Evolutionary conservation across 139 green algal species (phyloP), one percentile per base, ranked within the genome.

Genomic region (Micromonas pusilla): DNA sequence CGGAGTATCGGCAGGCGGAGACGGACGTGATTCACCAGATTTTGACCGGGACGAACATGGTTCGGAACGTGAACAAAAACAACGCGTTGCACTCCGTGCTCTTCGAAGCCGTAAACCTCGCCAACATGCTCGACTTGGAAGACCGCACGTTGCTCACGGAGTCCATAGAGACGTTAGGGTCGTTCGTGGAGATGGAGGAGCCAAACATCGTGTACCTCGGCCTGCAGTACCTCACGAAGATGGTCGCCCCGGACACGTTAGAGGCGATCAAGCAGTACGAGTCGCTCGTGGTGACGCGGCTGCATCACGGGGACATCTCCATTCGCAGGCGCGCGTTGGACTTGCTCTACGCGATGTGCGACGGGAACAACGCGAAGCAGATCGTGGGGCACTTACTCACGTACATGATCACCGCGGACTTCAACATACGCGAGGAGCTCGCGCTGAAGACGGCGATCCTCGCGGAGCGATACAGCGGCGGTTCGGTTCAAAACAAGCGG

Each of bases 391-490:
- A 97, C 84, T 81, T 89, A 33, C 78, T 88, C 9, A 79, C 83
- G 37, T 96, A 96, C 79, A 83, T 98, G 52, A 84, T 85, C 25
- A 80, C 82, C 0, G 92, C 92, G 0, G 95, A 99, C 82, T 96
- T 94, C 74, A 78, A 73, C 5, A 92, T 99, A 80, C 84, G 92
- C 0, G 95, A 99, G 81, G 95, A 99, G 88, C 86, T 99, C 74
- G 91, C 96, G 60, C 88, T 98, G 30, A 98, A 98, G 84, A 89
- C 93, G 2, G 94, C 94, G 21, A 95, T 99, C 52, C 85, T 99
- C 70, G 94, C 95, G 3, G 95, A 99, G 85, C 89, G 60, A 0
- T 80, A 65, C 32, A 78, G 54, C 72, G 52, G 25, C 9, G 45
- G 45, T 57, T n/a, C n/a, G n/a, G n/a, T n/a, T n/a, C n/a, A n/a